Percentiles rank a stretch among this genome's conserved stretches.
These are phyloP conservation scores for Hygrocybe coccinea DNA, from an alignment of 768 basidiomycete genomes.

Conservation along the genomic window DNA sequence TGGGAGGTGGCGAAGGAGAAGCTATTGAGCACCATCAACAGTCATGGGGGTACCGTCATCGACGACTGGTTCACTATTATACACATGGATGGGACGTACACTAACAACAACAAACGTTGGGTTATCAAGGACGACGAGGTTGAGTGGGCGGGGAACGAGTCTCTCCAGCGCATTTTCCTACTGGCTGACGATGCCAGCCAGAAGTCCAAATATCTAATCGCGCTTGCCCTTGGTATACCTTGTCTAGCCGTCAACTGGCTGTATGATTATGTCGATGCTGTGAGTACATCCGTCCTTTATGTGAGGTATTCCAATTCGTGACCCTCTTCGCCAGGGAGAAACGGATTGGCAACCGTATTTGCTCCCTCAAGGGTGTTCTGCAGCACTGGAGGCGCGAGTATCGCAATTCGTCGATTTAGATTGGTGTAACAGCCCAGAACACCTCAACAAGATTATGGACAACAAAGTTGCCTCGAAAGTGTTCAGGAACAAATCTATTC, in stretches of 20 bases:
- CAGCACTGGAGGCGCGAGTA: slow-evolving; percentile 28
- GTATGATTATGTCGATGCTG: slow-evolving; percentile 21
- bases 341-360: slow-evolving; percentile 63
- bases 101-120: slow-evolving; percentile 46
- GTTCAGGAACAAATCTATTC: slow-evolving; percentile 49
- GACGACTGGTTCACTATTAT: slow-evolving; percentile 61
- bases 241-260: slow-evolving; percentile 64
- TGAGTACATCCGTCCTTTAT: neutral
- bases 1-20: slow-evolving; percentile 40
- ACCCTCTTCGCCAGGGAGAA: slow-evolving; percentile 28
- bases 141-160: slow-evolving; percentile 38
- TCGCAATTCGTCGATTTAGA: slow-evolving; percentile 46
- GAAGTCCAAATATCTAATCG: slow-evolving; percentile 77
- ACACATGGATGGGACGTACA: slow-evolving; percentile 48
- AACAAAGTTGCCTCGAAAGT: slow-evolving; percentile 55
- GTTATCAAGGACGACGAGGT: slow-evolving; percentile 45
- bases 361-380: slow-evolving; percentile 54
- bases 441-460: slow-evolving; percentile 53
- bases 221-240: slow-evolving; percentile 83
- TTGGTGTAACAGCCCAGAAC: slow-evolving; percentile 47
- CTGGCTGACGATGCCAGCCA: slow-evolving; percentile 60
- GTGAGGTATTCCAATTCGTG: neutral
- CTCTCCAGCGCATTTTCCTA: slow-evolving; percentile 56
- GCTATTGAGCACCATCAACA: slow-evolving; percentile 41
- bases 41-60: slow-evolving; percentile 51